Conservation (phyloP, 176 grass and related monocot species). For the Urochloa ruziziensis region DNA sequence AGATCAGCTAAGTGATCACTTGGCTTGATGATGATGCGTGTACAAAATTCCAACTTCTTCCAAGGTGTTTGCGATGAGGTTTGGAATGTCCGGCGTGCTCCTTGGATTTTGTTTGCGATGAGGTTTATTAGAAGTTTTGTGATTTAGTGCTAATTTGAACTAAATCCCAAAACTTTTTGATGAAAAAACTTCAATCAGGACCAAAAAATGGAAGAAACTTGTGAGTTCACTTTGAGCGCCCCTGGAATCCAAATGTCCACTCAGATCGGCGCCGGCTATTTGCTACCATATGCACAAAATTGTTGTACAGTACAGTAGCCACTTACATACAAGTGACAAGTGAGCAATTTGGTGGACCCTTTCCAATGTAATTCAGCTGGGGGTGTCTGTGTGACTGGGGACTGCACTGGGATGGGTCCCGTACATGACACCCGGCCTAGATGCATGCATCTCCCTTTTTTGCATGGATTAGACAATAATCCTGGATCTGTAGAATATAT, state of each 20-base stretch:
- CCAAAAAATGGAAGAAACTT: neutral
- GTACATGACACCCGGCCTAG: neutral
- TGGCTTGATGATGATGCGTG: neutral
- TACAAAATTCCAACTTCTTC: neutral
- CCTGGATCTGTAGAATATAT: neutral
- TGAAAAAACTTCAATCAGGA: neutral
- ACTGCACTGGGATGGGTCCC: neutral
- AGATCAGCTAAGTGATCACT: neutral
- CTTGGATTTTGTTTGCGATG: neutral
- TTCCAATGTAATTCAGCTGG: neutral
- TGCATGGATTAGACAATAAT: neutral
- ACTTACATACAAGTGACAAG: neutral
- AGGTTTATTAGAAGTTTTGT: neutral
- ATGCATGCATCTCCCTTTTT: neutral
- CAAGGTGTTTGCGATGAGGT: neutral
- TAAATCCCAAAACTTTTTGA: neutral
- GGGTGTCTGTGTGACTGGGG: neutral
- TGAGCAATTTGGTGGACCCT: neutral
- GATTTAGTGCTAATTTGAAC: neutral
- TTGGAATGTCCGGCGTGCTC: neutral
- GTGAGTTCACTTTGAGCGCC: neutral
- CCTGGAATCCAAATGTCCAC: neutral
- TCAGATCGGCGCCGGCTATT: neutral
- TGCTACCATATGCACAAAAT: neutral
- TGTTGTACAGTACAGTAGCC: neutral